Conservation (phyloP, 2,329 filamentous ascomycete species). For the Neoscytalidium dimidiatum region DNA sequence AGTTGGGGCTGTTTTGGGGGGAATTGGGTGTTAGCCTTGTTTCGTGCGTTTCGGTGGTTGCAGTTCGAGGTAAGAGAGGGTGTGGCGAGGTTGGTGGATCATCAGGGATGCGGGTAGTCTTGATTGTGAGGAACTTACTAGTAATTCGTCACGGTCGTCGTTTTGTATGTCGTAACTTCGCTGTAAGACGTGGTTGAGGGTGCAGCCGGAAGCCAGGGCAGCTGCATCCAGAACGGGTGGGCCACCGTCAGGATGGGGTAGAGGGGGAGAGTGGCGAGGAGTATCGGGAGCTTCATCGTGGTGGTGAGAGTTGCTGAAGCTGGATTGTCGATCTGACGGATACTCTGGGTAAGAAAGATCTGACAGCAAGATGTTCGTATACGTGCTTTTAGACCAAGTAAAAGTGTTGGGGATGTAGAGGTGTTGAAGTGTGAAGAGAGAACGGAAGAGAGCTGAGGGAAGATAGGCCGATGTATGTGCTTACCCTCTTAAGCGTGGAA, state of each 20-base stretch:
- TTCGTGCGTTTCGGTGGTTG: no score
- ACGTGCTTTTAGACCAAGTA: not conserved
- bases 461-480: no score
- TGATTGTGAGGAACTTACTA: no score
- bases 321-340: not conserved
- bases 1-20: not conserved
- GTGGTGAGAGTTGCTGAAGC: not conserved
- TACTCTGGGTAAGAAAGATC: not conserved
- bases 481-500: not conserved
- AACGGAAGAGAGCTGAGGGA: not conserved
- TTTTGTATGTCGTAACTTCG: not conserved
- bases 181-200: not conserved
- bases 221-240: not conserved
- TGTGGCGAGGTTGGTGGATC: no score
- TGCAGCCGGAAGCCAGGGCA: no score
- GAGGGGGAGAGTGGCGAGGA: not conserved
- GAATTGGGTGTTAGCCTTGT: no score
- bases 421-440: not conserved
- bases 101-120: no score
- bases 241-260: not conserved
- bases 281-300: not conserved
- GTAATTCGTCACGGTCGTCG: no score
- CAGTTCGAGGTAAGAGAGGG: no score
- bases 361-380: not conserved
- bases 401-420: not conserved